Percentiles rank a stretch among this genome's conserved stretches.
These are phyloP conservation scores for Globisporangium barbulae DNA, from an alignment of 352 stramenopile species.

Conservation along the genomic window DNA sequence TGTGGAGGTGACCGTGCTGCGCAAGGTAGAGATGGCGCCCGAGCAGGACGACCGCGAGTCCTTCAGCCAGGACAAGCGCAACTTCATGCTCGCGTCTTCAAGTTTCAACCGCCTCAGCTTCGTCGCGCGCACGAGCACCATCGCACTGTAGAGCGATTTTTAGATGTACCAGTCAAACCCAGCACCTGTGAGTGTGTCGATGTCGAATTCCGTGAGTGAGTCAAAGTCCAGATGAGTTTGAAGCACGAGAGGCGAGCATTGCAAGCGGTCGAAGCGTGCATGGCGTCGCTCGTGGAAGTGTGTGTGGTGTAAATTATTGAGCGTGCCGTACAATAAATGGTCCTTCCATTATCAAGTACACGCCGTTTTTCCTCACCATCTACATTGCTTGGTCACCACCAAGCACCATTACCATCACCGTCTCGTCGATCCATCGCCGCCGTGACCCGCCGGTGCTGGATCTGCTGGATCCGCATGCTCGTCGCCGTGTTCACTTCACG, in stretches of 20 bases:
- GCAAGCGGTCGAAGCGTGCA: conserved; percentile 13
- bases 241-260: neutral
- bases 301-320: conserved; percentile 9
- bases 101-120: conserved; percentile 15
- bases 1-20: conserved; percentile 42
- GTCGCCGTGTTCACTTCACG: conserved; percentile 37
- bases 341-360: neutral
- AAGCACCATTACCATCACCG: neutral
- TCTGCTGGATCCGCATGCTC: conserved; percentile 36
- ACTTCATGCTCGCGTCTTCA: conserved; percentile 14
- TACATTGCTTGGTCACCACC: conserved; percentile 6
- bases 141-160: conserved; percentile 13
- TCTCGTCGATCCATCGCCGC: neutral
- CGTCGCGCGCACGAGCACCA: conserved; percentile 11
- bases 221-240: neutral
- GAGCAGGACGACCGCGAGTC: conserved; percentile 21
- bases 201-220: neutral
- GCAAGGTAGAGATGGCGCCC: conserved; percentile 43
- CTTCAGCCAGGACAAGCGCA: conserved; percentile 16
- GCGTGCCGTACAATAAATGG: conserved; percentile 8
- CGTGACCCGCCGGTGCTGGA: conserved; percentile 29
- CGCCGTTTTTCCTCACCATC: neutral
- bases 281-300: neutral
- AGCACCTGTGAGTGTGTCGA: conserved; percentile 1
- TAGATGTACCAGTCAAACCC: neutral